Evolutionary conservation across 148 eudicot genomes (phyloP).

Genomic region (Amaranthus palmeri): DNA sequence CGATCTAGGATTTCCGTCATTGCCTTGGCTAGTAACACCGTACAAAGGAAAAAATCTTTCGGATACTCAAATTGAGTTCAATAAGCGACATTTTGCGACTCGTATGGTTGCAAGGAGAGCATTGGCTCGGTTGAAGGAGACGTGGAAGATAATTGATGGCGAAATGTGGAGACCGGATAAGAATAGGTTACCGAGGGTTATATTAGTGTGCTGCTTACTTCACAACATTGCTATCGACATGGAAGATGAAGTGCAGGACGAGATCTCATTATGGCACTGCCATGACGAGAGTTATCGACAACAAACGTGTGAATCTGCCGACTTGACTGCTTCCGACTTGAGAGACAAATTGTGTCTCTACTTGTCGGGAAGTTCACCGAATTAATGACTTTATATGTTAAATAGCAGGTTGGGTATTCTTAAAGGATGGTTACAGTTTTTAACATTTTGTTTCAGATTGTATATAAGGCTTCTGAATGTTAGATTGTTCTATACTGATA

Average conservation of each 20-base stretch:
- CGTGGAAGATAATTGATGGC: conserved; percentile 75
- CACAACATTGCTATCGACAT: conserved; percentile 80
- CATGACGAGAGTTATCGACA: conserved; percentile 58
- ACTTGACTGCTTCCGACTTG: conserved; percentile 37
- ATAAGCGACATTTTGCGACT: conserved; percentile 56
- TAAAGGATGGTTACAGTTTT: not conserved
- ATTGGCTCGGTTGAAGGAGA: conserved; percentile 62
- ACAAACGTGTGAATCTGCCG: conserved; percentile 56
- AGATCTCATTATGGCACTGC: conserved; percentile 34
- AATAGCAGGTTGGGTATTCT: not conserved
- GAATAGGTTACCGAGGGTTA: conserved; percentile 70
- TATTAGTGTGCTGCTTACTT: conserved; percentile 79
- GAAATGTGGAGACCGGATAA: conserved; percentile 92
- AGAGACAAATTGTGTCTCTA: conserved; percentile 54
- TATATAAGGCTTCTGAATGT: conserved; percentile 21
- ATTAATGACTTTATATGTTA: not conserved
- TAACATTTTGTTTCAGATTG: conserved; percentile 12
- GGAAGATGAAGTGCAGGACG: conserved; percentile 62
- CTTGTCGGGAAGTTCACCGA: conserved; percentile 37
- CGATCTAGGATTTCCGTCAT: conserved; percentile 53
- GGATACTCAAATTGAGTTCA: conserved; percentile 43
- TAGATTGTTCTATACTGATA: conserved; percentile 18
- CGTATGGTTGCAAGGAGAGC: conserved; percentile 66
- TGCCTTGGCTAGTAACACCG: conserved; percentile 84
- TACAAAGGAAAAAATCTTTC: conserved; percentile 48